Conservation (phyloP, 2,329 filamentous ascomycete species). For the Metarhizium album region DNA sequence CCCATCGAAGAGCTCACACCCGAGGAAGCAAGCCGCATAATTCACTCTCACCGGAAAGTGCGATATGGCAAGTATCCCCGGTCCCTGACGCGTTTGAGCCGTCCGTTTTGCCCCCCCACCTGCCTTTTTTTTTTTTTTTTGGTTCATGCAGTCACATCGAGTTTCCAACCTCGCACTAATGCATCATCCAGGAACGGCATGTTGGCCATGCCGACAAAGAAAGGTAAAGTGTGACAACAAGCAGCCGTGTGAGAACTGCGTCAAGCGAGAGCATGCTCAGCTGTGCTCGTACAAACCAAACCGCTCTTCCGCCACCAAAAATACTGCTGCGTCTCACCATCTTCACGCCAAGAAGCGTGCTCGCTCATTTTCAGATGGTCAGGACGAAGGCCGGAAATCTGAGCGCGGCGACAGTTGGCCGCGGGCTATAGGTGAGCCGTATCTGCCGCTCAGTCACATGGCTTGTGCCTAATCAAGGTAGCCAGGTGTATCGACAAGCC, state of each 20-base stretch:
- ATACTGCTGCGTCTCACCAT: slow-evolving; percentile 16
- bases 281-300: slow-evolving; percentile 60
- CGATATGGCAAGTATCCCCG: slow-evolving; percentile 55
- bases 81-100: background rate
- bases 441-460: background rate
- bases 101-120: no score
- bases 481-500: slow-evolving; percentile 24
- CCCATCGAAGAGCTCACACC: slow-evolving; percentile 48
- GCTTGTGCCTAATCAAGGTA: slow-evolving; percentile 7
- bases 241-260: slow-evolving; percentile 57
- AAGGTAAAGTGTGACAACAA: slow-evolving; percentile 63
- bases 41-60: slow-evolving; percentile 58
- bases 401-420: slow-evolving; percentile 33
- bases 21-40: slow-evolving; percentile 57
- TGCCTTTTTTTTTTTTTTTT: no score
- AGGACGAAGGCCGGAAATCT: slow-evolving; percentile 22
- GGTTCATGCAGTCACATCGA: no score
- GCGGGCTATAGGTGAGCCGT: slow-evolving; percentile 26
- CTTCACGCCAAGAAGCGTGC: slow-evolving; percentile 21
- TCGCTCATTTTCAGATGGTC: slow-evolving; percentile 21
- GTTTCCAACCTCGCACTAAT: no score
- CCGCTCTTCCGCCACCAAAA: slow-evolving; percentile 28
- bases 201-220: slow-evolving; percentile 56
- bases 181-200: slow-evolving; percentile 41
- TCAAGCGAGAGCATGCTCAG: slow-evolving; percentile 53